Evolutionary conservation across 1,284 basidiomycete species (phyloP), one percentile per base, ranked within the genome.

Genomic region (Cryptococcus sp.): DNA sequence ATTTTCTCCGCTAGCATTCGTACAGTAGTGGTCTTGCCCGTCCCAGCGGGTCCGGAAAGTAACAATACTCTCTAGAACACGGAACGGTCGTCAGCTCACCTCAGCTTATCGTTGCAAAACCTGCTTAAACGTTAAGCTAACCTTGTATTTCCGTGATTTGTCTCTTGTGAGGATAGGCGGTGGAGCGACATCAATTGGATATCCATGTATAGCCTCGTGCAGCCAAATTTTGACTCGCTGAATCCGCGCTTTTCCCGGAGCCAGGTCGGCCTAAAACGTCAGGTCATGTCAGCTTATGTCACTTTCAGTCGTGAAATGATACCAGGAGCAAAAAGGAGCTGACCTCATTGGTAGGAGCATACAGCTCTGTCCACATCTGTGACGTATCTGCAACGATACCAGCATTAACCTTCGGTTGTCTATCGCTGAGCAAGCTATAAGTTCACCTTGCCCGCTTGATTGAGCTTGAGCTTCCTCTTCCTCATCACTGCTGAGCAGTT

Each of bases 1-100:
- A 96, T 79, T 67, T 95, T 89, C 22, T 81, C 77, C 0, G 91
- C 83, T 7, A 99, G 79, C 0, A 93, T 83, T 13, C 85, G 84
- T 0, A 98, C 66, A 0, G 91, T 91, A 0, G 92, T 85, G 0
- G 94, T 95, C 80, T 99, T 99, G 0, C 86, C 95, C 0, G 87
- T 85, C 0, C 95, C 96, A 8, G 93, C 88, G 0, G 92, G 91
- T 1, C 96, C 95, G 1, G 90, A 90, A 8, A 99, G 79, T 0
- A 86, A 85, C 2, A 98, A 83, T 22, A 99, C 85, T 41, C 91
- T 84, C 92, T 93, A 62, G 11, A 45, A 4, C 39, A 47, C 48
- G 49, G 27, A 42, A 50, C 5, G 23, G 40, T 42, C 48, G 20
- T 7, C 41, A 27, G 60, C 20, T 23, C 3, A 43, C n/a, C 47